Evolutionary conservation across 2,329 filamentous ascomycete genomes (phyloP).

Genomic region (Alternaria hordeiaustralica): DNA sequence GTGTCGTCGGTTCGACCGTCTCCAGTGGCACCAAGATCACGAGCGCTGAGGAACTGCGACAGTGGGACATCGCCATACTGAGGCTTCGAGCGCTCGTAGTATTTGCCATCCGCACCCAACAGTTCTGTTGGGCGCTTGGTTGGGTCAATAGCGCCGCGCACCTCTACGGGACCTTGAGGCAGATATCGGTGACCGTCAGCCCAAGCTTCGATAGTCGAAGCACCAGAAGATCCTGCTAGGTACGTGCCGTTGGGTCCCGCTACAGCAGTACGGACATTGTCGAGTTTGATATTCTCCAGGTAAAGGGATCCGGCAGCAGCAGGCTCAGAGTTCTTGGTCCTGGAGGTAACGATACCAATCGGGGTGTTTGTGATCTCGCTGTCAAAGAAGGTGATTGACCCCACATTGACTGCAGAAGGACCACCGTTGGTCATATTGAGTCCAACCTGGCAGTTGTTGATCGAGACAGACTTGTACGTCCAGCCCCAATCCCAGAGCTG

Average conservation of each 20-base stretch:
- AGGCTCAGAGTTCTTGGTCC: conserved; percentile 51
- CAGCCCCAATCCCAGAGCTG: conserved; percentile 68
- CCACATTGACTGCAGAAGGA: conserved; percentile 54
- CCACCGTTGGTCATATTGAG: conserved; percentile 56
- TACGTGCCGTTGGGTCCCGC: conserved; percentile 31
- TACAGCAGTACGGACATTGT: conserved; percentile 52
- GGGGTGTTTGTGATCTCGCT: conserved; percentile 58
- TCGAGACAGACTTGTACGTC: conserved; percentile 59
- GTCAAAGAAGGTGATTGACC: conserved; percentile 65
- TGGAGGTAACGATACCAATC: conserved; percentile 59
- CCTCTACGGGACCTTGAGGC: conserved; percentile 50
- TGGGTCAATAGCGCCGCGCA: conserved; percentile 54
- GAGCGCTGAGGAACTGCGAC: conserved; percentile 65
- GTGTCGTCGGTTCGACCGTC: conserved; percentile 89
- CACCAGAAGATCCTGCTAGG: conserved; percentile 32
- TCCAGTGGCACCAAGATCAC: conserved; percentile 68
- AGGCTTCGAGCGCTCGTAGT: conserved; percentile 59
- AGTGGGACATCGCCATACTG: conserved; percentile 57
- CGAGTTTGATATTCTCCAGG: conserved; percentile 65
- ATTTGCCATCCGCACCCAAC: conserved; percentile 55
- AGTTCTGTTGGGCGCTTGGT: conserved; percentile 51
- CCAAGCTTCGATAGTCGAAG: conserved; percentile 36
- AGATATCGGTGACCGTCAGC: conserved; percentile 43
- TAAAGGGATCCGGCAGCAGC: conserved; percentile 59
- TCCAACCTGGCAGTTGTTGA: conserved; percentile 61